These are phyloP conservation scores for Cardamine resedifolia DNA, from an alignment of 345 rosid genomes.

Conservation along the genomic window DNA sequence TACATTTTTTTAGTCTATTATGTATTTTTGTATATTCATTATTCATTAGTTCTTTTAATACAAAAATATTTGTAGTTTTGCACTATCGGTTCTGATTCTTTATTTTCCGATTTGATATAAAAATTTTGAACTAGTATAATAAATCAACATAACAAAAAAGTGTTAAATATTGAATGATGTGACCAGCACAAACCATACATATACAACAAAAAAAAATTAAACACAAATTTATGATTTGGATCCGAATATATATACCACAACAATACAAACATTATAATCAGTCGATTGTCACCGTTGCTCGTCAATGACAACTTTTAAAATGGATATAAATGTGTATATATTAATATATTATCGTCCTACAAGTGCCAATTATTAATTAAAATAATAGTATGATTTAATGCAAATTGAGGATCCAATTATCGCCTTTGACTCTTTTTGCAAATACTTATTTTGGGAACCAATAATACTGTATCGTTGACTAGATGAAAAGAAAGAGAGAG, in stretches of 20 bases:
- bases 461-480: background rate
- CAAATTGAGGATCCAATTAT: background rate
- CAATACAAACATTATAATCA: background rate
- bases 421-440: background rate
- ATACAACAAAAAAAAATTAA: no score
- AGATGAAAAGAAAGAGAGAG: background rate
- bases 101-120: no score
- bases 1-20: background rate
- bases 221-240: background rate
- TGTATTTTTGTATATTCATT: no score
- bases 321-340: background rate
- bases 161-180: background rate
- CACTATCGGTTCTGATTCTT: background rate
- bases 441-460: background rate
- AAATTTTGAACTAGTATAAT: background rate
- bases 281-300: background rate
- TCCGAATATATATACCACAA: background rate
- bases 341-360: background rate
- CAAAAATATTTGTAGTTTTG: background rate
- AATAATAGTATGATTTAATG: background rate
- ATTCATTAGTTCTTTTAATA: background rate
- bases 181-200: background rate
- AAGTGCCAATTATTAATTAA: background rate
- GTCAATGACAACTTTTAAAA: background rate
- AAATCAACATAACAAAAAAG: background rate